These are phyloP conservation scores for Penicillium brevicompactum DNA, from an alignment of 2,329 filamentous ascomycete genomes.

Conservation along the genomic window DNA sequence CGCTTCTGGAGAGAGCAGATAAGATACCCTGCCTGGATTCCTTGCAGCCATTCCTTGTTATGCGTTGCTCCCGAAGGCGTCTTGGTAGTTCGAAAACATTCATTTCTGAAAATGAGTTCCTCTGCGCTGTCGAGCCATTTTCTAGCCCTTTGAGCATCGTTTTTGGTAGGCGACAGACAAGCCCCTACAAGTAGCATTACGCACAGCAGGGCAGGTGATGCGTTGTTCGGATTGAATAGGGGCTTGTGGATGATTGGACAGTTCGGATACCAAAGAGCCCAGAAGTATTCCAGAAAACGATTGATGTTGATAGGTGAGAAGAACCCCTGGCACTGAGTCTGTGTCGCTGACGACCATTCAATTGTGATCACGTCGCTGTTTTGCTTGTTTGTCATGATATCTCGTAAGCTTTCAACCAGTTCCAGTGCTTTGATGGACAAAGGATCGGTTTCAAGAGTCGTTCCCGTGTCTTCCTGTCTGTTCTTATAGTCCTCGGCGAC, in stretches of 20 bases:
- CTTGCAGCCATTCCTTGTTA: conserved; percentile 20
- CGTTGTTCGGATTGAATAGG: conserved; percentile 20
- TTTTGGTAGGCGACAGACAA: conserved; percentile 23
- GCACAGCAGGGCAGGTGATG: conserved; percentile 21
- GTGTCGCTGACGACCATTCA: conserved; percentile 13
- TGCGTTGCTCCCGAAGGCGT: neutral
- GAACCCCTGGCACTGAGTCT: conserved; percentile 16
- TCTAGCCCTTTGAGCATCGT: conserved; percentile 16
- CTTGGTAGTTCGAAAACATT: conserved; percentile 7
- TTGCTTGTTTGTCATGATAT: conserved; percentile 6
- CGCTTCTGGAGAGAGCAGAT: conserved; percentile 28
- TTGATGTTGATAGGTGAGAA: conserved; percentile 25
- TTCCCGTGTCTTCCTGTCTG: neutral
- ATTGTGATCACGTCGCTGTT: conserved; percentile 16
- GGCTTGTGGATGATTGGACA: conserved; percentile 33
- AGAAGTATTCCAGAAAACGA: conserved; percentile 30
- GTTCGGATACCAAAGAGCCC: conserved; percentile 33
- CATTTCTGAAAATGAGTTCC: conserved; percentile 24
- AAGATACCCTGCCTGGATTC: conserved; percentile 27
- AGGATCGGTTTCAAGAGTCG: neutral
- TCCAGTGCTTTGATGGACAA: conserved; percentile 6
- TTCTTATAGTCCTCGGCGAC: conserved; percentile 12
- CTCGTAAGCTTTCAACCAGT: conserved; percentile 11
- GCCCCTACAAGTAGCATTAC: conserved; percentile 33
- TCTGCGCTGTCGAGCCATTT: conserved; percentile 25